Conservation (phyloP, 2,329 filamentous ascomycete genomes). For the Microsporum canis region DNA sequence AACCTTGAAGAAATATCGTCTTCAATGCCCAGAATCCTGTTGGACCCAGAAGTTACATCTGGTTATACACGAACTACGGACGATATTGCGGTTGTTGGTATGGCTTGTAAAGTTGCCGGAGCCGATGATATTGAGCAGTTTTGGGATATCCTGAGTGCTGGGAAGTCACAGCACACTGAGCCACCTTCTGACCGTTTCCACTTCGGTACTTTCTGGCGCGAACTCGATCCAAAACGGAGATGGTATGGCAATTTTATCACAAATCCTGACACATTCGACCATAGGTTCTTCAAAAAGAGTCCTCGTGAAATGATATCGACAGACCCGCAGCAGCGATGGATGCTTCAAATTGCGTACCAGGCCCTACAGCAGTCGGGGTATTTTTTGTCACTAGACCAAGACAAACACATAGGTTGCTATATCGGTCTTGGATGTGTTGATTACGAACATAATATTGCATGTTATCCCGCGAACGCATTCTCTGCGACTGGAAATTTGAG, state of each 20-base stretch:
- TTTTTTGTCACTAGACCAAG: conserved; percentile 11
- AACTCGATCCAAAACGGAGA: conserved; percentile 3
- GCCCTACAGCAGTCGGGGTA: conserved; percentile 13
- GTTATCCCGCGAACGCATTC: conserved; percentile 11
- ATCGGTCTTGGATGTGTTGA: conserved; percentile 7
- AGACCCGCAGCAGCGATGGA: conserved; percentile 18
- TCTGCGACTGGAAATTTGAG: conserved; percentile 15
- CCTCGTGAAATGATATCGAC: conserved; percentile 14
- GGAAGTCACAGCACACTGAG: conserved; percentile 1
- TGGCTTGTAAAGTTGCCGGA: conserved; percentile 7
- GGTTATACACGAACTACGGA: not conserved
- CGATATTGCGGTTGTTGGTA: conserved; percentile 10
- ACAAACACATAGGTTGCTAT: conserved; percentile 15
- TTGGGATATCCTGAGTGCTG: conserved; percentile 6
- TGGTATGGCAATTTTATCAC: conserved; percentile 15
- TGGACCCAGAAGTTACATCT: not conserved
- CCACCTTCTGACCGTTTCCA: conserved; percentile 9
- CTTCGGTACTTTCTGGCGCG: conserved; percentile 9
- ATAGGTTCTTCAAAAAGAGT: conserved; percentile 17
- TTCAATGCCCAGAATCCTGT: not conserved
- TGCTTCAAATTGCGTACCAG: conserved; percentile 15
- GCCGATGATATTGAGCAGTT: conserved; percentile 7
- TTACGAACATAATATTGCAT: conserved; percentile 7
- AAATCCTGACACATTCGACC: conserved; percentile 22
- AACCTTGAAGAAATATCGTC: not conserved